A percentile compares a stretch with the other conserved stretches of the same genome.
These are phyloP conservation scores for Xylaria sp. DNA, from an alignment of 2,329 filamentous ascomycete genomes.

Conservation along the genomic window DNA sequence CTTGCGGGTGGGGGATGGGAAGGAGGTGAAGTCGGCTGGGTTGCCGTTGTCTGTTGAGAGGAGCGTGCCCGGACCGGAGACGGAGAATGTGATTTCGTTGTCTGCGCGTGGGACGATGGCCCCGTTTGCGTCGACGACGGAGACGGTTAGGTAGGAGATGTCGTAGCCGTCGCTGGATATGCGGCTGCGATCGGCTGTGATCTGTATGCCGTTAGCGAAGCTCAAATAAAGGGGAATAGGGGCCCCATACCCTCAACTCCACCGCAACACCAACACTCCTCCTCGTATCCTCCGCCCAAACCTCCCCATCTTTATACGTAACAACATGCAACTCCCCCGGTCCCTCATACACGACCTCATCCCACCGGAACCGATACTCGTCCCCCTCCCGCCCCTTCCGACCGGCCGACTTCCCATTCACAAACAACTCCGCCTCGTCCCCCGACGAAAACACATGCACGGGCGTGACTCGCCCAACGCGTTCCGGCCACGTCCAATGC, in stretches of 20 bases:
- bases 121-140: slow-evolving; percentile 41
- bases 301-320: slow-evolving; percentile 42
- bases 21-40: slow-evolving; percentile 40
- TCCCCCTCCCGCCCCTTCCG: slow-evolving; percentile 32
- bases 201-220: slow-evolving; percentile 1
- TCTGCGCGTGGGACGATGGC: slow-evolving; percentile 40
- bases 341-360: slow-evolving; percentile 41
- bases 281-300: slow-evolving; percentile 42
- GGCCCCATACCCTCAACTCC: slow-evolving; percentile 30
- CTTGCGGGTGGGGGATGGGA: slow-evolving; percentile 37
- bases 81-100: slow-evolving; percentile 40
- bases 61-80: slow-evolving; percentile 41
- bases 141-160: slow-evolving; percentile 42
- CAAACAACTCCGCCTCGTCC: slow-evolving; percentile 50
- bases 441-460: slow-evolving; percentile 49
- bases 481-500: slow-evolving; percentile 51
- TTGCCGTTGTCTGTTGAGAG: slow-evolving; percentile 49
- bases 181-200: slow-evolving; percentile 35
- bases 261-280: slow-evolving; percentile 39
- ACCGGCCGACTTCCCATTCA: slow-evolving; percentile 46
- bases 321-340: slow-evolving; percentile 44
- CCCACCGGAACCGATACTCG: slow-evolving; percentile 50
- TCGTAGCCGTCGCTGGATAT: slow-evolving; percentile 42
- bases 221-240: background rate
- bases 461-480: slow-evolving; percentile 43